Percentiles rank a stretch among this genome's conserved stretches.
Evolutionary conservation across 1,284 basidiomycete genomes (phyloP).

Genomic region (Ustilago esculenta): DNA sequence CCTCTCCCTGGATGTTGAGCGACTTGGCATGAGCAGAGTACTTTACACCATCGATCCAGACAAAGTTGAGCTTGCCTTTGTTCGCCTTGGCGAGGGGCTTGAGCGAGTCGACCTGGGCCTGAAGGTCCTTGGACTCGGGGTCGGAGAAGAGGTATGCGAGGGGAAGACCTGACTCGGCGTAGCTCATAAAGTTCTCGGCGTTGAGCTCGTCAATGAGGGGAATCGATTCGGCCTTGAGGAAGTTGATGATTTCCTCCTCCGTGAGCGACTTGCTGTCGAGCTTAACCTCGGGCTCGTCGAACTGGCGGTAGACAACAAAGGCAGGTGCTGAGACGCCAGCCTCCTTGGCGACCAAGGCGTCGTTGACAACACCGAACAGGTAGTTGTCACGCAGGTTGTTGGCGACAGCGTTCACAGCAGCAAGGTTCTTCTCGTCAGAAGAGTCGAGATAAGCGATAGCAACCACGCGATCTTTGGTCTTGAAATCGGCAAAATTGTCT

Average conservation of each 20-base stretch:
- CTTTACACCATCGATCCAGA: slow-evolving; percentile 94
- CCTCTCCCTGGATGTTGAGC: slow-evolving; percentile 79
- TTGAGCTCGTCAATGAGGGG: slow-evolving; percentile 92
- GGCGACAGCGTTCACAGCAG: slow-evolving; percentile 80
- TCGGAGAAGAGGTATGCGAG: slow-evolving; percentile 96
- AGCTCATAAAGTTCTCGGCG: slow-evolving; percentile 90
- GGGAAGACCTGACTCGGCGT: slow-evolving; percentile 83
- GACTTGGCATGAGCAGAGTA: slow-evolving; percentile 96
- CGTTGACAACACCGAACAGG: slow-evolving; percentile 79
- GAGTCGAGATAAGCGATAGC: slow-evolving; percentile 83
- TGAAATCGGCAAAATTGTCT: slow-evolving; percentile 84
- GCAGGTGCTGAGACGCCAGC: slow-evolving; percentile 82
- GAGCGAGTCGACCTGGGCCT: slow-evolving; percentile 76
- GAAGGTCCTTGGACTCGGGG: slow-evolving; percentile 76
- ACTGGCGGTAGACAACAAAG: slow-evolving; percentile 89
- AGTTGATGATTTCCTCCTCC: slow-evolving; percentile 70
- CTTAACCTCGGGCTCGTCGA: slow-evolving; percentile 82
- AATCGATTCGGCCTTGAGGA: slow-evolving; percentile 84
- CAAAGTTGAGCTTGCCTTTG: slow-evolving; percentile 93
- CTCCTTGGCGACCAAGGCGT: slow-evolving; percentile 74
- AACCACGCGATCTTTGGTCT: slow-evolving; percentile 88
- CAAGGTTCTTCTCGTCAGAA: slow-evolving; percentile 72
- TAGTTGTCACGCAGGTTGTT: slow-evolving; percentile 89
- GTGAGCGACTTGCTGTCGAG: slow-evolving; percentile 70
- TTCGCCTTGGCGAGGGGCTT: slow-evolving; percentile 80